phyloP scores from a whole-genome alignment of 1,139 yeast genomes.

The Hansenula lynferdii region DNA sequence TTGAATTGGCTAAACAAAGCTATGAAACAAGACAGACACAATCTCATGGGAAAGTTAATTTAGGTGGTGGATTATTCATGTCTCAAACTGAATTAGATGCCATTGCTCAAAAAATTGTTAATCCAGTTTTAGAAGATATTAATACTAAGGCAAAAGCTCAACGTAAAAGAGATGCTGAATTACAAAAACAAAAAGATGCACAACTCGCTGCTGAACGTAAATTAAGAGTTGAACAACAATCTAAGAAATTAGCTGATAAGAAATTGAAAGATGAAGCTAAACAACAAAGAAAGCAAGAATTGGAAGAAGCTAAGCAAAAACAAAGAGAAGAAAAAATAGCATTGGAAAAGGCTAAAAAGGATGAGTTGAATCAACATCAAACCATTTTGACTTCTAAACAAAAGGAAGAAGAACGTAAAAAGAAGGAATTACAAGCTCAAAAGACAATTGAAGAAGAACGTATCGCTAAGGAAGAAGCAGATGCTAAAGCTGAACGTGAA shows the following conservation, averaged over 20 bases:
- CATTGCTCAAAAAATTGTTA: slow-evolving; percentile 78
- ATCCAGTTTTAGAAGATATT: slow-evolving; percentile 82
- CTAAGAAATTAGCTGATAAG: slow-evolving; percentile 23
- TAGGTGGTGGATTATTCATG: slow-evolving; percentile 89
- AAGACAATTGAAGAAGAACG: slow-evolving; percentile 19
- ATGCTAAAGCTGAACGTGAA: slow-evolving; percentile 21
- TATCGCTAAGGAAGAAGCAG: slow-evolving; percentile 22
- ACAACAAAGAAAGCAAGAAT: slow-evolving; percentile 27
- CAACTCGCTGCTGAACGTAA: slow-evolving; percentile 17
- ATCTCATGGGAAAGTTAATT: slow-evolving; percentile 61
- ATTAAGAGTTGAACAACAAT: slow-evolving; percentile 20
- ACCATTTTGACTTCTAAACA: slow-evolving; percentile 18
- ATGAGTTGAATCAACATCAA: slow-evolving; percentile 21
- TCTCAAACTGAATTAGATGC: slow-evolving; percentile 70
- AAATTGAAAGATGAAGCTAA: slow-evolving; percentile 29
- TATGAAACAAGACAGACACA: slow-evolving; percentile 22
- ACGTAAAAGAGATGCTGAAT: slow-evolving; percentile 62
- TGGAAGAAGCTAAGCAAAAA: slow-evolving; percentile 19
- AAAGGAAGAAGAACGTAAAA: slow-evolving; percentile 22
- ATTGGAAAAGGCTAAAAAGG: slow-evolving; percentile 20
- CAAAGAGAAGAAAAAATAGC: slow-evolving; percentile 18
- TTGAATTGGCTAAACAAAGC: slow-evolving; percentile 58
- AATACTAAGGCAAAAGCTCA: slow-evolving; percentile 66
- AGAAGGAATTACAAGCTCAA: slow-evolving; percentile 15
- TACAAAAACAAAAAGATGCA: slow-evolving; percentile 22